Percentiles rank a stretch among this genome's conserved stretches.
Evolutionary conservation across 805 yeast genomes (phyloP).

Genomic region (Schizosaccharomyces cryophilus): DNA sequence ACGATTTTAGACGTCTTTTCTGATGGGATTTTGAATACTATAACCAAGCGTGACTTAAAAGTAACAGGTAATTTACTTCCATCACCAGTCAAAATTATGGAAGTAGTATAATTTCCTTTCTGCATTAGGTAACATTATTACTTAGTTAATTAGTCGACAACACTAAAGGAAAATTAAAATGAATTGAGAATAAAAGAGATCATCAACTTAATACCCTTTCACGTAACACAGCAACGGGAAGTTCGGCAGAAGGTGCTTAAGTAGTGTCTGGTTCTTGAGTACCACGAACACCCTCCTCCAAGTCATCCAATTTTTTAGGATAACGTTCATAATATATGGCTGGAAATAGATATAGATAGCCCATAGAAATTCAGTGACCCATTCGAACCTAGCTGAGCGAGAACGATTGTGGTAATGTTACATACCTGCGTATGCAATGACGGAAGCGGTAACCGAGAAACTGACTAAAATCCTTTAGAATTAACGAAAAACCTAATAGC

Average conservation of each 20-base stretch:
- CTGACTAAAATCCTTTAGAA: background rate
- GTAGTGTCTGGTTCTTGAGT: background rate
- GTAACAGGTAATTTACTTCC: slow-evolving; percentile 43
- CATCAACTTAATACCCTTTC: background rate
- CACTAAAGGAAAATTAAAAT: background rate
- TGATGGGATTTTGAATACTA: slow-evolving; percentile 27
- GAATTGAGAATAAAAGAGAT: background rate
- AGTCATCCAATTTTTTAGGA: background rate
- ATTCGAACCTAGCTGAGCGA: background rate
- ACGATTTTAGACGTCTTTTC: slow-evolving; percentile 12
- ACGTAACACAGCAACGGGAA: background rate
- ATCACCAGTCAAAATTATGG: slow-evolving; percentile 53
- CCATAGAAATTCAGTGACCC: background rate
- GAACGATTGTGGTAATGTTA: background rate
- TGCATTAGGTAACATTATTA: background rate
- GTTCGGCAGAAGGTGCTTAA: background rate
- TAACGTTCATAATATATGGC: background rate
- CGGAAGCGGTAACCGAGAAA: background rate
- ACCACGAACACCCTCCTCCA: background rate
- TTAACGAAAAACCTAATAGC: background rate
- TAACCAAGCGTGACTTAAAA: slow-evolving; percentile 63
- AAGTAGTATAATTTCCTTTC: slow-evolving; percentile 34
- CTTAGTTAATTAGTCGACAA: background rate
- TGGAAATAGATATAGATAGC: background rate
- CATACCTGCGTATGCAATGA: background rate